These are phyloP conservation scores for Colletotrichum echinochloae DNA, from an alignment of 2,329 filamentous ascomycete species.

Conservation along the genomic window DNA sequence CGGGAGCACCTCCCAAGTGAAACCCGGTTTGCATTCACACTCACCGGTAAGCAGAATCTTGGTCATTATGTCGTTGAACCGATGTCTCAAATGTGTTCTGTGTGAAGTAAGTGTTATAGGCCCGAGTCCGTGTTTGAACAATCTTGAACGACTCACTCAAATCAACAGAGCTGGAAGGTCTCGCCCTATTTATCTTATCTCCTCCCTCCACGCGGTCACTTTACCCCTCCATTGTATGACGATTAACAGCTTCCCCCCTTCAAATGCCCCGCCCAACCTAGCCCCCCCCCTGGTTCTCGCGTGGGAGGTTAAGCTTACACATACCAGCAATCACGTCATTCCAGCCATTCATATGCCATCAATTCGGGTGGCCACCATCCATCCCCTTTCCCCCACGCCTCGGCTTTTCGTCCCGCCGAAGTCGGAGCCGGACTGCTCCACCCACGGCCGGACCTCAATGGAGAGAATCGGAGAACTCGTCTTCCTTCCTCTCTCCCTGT, in stretches of 20 bases:
- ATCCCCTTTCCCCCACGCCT: neutral
- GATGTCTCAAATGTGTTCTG: neutral
- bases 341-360: constrained; percentile 17
- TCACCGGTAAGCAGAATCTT: constrained; percentile 61
- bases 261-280: constrained; percentile 21
- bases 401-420: constrained; percentile 22
- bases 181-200: constrained; percentile 1
- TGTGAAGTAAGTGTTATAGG: neutral
- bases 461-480: no score
- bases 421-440: neutral
- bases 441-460: no score
- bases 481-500: no score
- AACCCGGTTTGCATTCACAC: constrained; percentile 28
- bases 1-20: neutral
- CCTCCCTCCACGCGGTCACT: constrained; percentile 10
- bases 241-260: constrained; percentile 16
- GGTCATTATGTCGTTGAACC: constrained; percentile 51
- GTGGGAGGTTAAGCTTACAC: constrained; percentile 9
- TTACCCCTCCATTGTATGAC: constrained; percentile 38
- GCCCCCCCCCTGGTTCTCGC: constrained; percentile 6
- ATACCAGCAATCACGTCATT: constrained; percentile 26
- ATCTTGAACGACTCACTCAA: neutral
- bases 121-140: neutral
- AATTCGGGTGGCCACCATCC: neutral
- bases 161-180: neutral